Evolutionary conservation across 495 filamentous ascomycete genomes (phyloP), one percentile per base, ranked within the genome.

Genomic region (Friedmanniomyces simplex): DNA sequence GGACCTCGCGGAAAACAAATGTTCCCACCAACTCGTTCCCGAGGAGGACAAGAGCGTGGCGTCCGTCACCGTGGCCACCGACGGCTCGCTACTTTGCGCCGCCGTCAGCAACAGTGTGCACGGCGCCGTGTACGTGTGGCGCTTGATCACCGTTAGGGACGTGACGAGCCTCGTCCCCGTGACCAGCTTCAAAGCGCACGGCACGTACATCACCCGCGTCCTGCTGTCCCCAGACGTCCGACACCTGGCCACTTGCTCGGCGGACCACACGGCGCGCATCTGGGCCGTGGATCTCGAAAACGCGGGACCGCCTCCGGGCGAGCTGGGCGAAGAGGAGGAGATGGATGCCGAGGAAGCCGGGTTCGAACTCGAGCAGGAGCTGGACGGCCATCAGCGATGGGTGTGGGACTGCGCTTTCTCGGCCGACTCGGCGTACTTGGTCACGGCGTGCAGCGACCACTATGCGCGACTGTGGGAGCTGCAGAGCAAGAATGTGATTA

Each of bases 321-420:
- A 34, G 26, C 50, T 37, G 18, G 45, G 32, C 57, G 45, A 52
- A 10, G 37, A 30, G 21, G 39, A 46, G 8, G 53, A 46, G 2
- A 18, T 18, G 0, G 54, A 50, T 16, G 39, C 32, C 7, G 71
- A 72, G 68, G 69, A 63, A 56, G 77, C 70, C 72, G 82, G 74
- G 56, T 95, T 79, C 78, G 85, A 79, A 13, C 77, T 96, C 5
- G 89, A 97, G 69, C 91, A 88, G 5, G 95, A 89, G 1, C 79
- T 98, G 1, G 83, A 85, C n/a, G 86, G 86, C 55, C 93, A 98
- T 69, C 93, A 98, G 71, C 84, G 93, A 34, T 98, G 93, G 93
- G 93, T 98, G 0, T 98, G 93, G 93, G 93, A 98, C 71, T 98
- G 93, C 68, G 93, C 93, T 2, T 98, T 97, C 73, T 93, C 87